Conservation (phyloP, 495 filamentous ascomycete species). For the Thermochaetoides thermophila region DNA sequence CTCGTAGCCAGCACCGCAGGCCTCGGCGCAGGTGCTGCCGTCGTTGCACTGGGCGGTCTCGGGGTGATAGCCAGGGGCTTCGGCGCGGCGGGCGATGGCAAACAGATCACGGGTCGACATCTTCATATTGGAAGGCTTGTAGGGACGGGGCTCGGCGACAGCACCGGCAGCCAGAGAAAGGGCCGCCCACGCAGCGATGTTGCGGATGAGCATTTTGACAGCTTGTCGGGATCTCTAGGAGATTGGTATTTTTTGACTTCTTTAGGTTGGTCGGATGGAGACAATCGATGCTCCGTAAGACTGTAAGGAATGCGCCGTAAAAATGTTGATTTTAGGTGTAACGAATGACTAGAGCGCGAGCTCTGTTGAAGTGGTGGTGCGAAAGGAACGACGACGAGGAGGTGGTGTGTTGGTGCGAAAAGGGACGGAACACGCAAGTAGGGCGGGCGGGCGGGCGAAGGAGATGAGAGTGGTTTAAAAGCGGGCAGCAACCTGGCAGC, state of each 20-base stretch:
- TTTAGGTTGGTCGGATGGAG: too few species aligned
- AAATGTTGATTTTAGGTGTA: conserved; percentile 12
- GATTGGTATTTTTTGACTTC: too few species aligned
- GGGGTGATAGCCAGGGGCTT: conserved; percentile 27
- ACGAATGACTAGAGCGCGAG: conserved; percentile 21
- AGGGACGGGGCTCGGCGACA: conserved; percentile 28
- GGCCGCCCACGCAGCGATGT: conserved; percentile 25
- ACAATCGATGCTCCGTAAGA: not conserved
- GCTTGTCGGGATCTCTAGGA: too few species aligned
- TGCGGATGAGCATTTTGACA: conserved; percentile 26
- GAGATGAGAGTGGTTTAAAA: conserved; percentile 11
- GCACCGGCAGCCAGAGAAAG: conserved; percentile 24
- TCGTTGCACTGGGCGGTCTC: conserved; percentile 2
- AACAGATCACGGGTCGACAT: conserved; percentile 27
- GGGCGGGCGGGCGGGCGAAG: conserved; percentile 5
- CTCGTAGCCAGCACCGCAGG: conserved; percentile 28
- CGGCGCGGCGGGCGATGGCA: conserved; percentile 23
- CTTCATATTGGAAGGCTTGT: conserved; percentile 23
- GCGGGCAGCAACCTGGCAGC: too few species aligned
- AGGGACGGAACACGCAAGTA: conserved; percentile 3
- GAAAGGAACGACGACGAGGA: conserved; percentile 20
- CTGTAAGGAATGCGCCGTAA: conserved; percentile 1
- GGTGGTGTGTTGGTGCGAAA: conserved; percentile 11
- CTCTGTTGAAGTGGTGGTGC: too few species aligned
- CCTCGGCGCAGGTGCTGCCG: not conserved